Percentiles rank a stretch among this genome's conserved stretches.
phyloP scores from a whole-genome alignment of 2,329 filamentous ascomycete genomes.

The Colletotrichum agaves region DNA sequence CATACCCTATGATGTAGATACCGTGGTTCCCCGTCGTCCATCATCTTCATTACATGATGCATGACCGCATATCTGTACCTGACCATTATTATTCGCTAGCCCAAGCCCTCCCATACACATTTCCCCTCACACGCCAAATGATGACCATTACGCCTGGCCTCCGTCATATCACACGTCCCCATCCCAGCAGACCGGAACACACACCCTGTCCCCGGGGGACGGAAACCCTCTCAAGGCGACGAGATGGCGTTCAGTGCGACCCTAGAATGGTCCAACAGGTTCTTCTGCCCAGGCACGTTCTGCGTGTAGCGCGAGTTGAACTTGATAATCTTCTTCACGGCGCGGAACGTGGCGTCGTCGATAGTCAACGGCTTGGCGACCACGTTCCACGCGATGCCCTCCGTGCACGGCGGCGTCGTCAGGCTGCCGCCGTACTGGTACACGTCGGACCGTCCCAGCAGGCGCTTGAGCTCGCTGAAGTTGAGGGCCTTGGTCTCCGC shows the following conservation, averaged over 20 bases:
- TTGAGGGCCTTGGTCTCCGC: constrained; percentile 51
- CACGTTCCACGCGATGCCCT: constrained; percentile 65
- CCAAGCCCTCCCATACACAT: background rate
- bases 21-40: background rate
- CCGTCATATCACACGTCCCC: background rate
- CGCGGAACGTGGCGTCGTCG: constrained; percentile 59
- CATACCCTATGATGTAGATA: background rate
- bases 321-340: constrained; percentile 62
- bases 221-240: background rate
- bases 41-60: background rate
- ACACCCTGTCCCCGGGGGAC: background rate
- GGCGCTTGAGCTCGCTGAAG: constrained; percentile 52
- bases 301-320: constrained; percentile 68
- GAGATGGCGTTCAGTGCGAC: constrained; percentile 21
- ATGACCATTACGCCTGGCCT: too few species aligned
- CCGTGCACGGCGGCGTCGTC: constrained; percentile 71
- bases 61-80: constrained; percentile 18
- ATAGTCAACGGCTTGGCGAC: constrained; percentile 59
- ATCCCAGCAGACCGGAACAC: background rate
- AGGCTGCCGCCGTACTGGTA: constrained; percentile 68
- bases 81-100: background rate
- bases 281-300: constrained; percentile 56
- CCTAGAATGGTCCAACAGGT: constrained; percentile 49
- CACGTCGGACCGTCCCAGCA: constrained; percentile 51
- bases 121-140: background rate